Evolutionary conservation across 1,284 basidiomycete species (phyloP), one percentile per base, ranked within the genome.

Genomic region (Ceratobasidium sp.): DNA sequence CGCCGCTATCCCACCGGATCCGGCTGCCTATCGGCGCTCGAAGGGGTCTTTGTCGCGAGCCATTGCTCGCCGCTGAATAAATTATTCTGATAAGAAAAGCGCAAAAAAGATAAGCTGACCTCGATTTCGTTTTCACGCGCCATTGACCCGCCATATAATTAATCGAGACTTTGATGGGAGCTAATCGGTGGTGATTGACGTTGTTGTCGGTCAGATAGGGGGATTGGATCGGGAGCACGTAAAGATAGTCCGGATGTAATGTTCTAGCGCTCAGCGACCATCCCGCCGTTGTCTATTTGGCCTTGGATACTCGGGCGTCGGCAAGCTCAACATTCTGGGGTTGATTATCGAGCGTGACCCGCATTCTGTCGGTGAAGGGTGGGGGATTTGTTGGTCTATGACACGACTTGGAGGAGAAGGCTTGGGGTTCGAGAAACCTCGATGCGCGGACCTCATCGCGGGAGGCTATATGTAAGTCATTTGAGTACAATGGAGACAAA

Each of bases 21-120:
- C 56, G 25, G 40, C 52, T 40, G 54, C 52, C 56, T 71, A 71
- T 71, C 54, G 68, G 59, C 37, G 57, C 25, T 37, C 8, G 29
- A 59, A 59, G 32, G 57, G 29, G 54, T 49, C 46, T 15, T 49
- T 49, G 46, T 49, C 46, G 4, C 46, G 4, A 49, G 19, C 17
- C 25, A 37, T 56, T n/a, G 29, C 7, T 32, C 13, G n/a, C 54
- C 57, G 46, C 46, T n/a, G 32, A 15, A 5, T 19, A 37, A 34
- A 15, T 59, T 34, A 8, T 59, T 59, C 57, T 15, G 37, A 19
- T 11, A 9, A 34, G 32, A 59, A 59, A 34, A 59, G 32, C 37
- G 17, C 6, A 37, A 34, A 59, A 37, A 34, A 59, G 57, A 59
- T 59, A 59, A 59, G 57, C 17, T 22, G 5, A 37, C 8, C 7